Conservation (phyloP, 75 land plant genomes). For the Pseudotsuga menziesii region DNA sequence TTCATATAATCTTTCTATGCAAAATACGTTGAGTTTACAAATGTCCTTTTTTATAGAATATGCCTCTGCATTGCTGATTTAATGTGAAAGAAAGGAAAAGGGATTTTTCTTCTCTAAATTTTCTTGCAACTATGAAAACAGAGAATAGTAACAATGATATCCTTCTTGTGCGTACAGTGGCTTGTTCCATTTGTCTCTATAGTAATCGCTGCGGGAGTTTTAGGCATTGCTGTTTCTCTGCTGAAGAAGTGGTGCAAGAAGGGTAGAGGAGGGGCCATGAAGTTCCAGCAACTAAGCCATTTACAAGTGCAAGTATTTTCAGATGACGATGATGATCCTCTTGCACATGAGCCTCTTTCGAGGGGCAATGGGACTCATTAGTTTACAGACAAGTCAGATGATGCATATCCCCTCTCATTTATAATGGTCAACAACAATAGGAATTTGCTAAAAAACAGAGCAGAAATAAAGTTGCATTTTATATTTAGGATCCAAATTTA, state of each 20-base stretch:
- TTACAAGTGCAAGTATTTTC: neutral
- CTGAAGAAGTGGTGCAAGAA: neutral
- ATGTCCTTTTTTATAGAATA: too few species aligned
- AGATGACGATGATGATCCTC: neutral
- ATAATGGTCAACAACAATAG: neutral
- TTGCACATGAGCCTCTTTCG: neutral
- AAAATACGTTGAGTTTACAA: neutral
- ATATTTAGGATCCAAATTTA: neutral
- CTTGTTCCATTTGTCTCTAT: slow-evolving; percentile 1
- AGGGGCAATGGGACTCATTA: neutral
- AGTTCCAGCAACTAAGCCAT: slow-evolving; percentile 10
- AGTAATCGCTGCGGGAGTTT: neutral
- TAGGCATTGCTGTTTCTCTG: neutral
- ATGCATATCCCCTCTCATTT: neutral
- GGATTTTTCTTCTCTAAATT: neutral
- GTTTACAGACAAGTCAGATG: neutral
- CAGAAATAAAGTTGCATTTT: neutral
- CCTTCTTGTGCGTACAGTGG: neutral
- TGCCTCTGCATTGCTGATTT: neutral
- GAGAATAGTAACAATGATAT: neutral
- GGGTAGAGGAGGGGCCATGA: neutral
- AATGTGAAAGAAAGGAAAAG: too few species aligned
- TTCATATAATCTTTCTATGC: too few species aligned
- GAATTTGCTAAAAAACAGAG: neutral
- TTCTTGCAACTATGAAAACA: neutral